phyloP scores from a whole-genome alignment of 345 rosid species.

The Eucalyptus cloeziana region DNA sequence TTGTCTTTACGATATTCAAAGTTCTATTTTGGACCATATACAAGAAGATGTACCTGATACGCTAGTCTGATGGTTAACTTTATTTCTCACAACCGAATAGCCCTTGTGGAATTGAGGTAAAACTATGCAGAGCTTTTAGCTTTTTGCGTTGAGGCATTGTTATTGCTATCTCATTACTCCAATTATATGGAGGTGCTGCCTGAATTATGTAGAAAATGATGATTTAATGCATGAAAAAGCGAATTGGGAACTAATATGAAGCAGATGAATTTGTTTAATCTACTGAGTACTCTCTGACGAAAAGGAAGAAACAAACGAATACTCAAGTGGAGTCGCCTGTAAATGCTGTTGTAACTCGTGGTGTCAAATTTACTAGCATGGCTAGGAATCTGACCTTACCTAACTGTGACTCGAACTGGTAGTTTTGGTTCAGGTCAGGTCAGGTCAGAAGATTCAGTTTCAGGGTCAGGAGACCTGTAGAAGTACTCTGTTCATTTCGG shows the following conservation, averaged over 20 bases:
- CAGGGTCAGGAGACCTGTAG: not conserved
- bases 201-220: not conserved
- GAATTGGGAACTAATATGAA: not conserved
- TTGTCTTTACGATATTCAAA: not conserved
- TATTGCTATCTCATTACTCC: not conserved
- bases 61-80: slow-evolving; percentile 46
- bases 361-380: too few relatives aligned
- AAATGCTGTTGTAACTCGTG: not conserved
- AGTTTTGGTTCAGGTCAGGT: not conserved
- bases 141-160: not conserved
- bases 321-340: not conserved
- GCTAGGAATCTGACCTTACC: too few relatives aligned
- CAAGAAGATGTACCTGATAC: slow-evolving; percentile 80
- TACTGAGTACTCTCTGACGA: not conserved
- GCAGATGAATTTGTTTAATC: not conserved
- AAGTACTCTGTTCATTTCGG: not conserved
- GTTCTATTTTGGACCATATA: not conserved
- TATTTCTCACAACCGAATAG: slow-evolving; percentile 65
- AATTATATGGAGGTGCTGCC: not conserved
- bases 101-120: slow-evolving; percentile 68
- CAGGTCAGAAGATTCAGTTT: not conserved
- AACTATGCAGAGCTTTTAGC: not conserved
- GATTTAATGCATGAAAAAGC: not conserved
- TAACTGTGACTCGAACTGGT: not conserved
- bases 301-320: not conserved